These are phyloP conservation scores for Delphinella strobiligena DNA, from an alignment of 2,329 filamentous ascomycete genomes.

Conservation along the genomic window DNA sequence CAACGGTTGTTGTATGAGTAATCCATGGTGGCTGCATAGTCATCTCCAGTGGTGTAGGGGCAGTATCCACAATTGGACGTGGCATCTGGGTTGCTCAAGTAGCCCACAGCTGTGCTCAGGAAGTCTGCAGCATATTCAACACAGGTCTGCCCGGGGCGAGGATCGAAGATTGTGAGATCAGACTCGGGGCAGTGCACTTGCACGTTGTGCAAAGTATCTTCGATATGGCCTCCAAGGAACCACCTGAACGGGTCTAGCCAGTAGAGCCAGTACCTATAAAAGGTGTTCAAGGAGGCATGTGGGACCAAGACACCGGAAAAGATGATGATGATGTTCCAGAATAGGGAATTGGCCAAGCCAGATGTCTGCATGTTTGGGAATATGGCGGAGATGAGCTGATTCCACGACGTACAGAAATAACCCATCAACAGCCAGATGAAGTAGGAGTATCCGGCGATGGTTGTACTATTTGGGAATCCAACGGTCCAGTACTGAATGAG, in stretches of 20 bases:
- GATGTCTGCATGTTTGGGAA: slow-evolving; percentile 10
- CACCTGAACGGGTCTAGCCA: slow-evolving; percentile 38
- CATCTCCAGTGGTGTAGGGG: slow-evolving; percentile 6
- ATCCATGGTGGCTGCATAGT: slow-evolving; percentile 9
- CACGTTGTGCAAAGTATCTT: slow-evolving; percentile 44
- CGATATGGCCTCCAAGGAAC: slow-evolving; percentile 18
- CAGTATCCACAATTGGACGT: slow-evolving; percentile 16
- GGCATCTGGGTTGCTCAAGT: slow-evolving; percentile 26
- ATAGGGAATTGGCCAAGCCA: slow-evolving; percentile 5
- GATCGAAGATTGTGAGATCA: slow-evolving; percentile 26
- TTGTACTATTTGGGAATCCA: slow-evolving; percentile 49
- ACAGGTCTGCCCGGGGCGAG: slow-evolving; percentile 23
- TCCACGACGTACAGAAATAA: slow-evolving; percentile 4
- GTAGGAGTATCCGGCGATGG: slow-evolving; percentile 24
- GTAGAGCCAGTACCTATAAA: slow-evolving; percentile 40
- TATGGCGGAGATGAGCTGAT: background rate
- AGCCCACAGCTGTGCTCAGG: slow-evolving; percentile 21
- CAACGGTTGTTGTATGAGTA: slow-evolving; percentile 5
- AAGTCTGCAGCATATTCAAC: slow-evolving; percentile 29
- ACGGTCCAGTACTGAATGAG: slow-evolving; percentile 51
- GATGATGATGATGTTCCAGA: slow-evolving; percentile 9
- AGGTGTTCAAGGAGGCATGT: slow-evolving; percentile 5
- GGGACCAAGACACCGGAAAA: slow-evolving; percentile 6
- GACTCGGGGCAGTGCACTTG: slow-evolving; percentile 20
- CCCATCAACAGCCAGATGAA: slow-evolving; percentile 1